Evolutionary conservation across 176 grass and related monocot species (phyloP).

Genomic region (Rhipidocladum racemiflorum): DNA sequence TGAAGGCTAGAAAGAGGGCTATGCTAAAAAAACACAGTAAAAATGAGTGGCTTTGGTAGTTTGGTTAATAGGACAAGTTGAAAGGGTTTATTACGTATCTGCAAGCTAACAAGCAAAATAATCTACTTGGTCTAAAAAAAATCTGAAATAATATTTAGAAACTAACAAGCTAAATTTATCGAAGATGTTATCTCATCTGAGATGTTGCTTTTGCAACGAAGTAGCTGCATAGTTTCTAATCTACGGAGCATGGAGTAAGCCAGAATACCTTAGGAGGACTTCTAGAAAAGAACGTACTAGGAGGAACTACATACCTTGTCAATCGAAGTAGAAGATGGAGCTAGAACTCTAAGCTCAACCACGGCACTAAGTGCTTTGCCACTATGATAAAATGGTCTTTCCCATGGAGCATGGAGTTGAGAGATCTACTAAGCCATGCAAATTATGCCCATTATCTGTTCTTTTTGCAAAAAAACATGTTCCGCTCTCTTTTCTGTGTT

Average conservation of each 20-base stretch:
- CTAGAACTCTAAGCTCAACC: too few species aligned
- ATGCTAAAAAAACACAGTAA: slow-evolving; percentile 31
- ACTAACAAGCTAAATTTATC: neutral
- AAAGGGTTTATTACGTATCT: neutral
- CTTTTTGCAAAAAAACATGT: neutral
- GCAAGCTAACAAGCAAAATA: neutral
- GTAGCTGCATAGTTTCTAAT: neutral
- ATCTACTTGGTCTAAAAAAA: neutral
- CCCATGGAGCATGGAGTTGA: neutral
- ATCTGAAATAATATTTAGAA: neutral
- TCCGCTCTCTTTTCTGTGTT: neutral
- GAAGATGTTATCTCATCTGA: neutral
- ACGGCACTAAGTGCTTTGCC: neutral
- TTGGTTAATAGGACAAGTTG: slow-evolving; percentile 20
- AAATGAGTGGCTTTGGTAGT: slow-evolving; percentile 39
- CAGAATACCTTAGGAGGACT: too few species aligned
- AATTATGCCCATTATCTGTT: neutral
- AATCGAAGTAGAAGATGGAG: too few species aligned
- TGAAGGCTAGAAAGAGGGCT: slow-evolving; percentile 14
- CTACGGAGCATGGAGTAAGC: too few species aligned
- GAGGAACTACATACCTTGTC: too few species aligned
- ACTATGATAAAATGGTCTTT: neutral
- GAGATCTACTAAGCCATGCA: neutral
- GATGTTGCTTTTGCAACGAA: neutral
- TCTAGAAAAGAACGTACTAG: too few species aligned